Percentiles rank a stretch among this genome's conserved stretches.
These are phyloP conservation scores for Aschersonia sp. DNA, from an alignment of 2,329 filamentous ascomycete genomes.

Conservation along the genomic window DNA sequence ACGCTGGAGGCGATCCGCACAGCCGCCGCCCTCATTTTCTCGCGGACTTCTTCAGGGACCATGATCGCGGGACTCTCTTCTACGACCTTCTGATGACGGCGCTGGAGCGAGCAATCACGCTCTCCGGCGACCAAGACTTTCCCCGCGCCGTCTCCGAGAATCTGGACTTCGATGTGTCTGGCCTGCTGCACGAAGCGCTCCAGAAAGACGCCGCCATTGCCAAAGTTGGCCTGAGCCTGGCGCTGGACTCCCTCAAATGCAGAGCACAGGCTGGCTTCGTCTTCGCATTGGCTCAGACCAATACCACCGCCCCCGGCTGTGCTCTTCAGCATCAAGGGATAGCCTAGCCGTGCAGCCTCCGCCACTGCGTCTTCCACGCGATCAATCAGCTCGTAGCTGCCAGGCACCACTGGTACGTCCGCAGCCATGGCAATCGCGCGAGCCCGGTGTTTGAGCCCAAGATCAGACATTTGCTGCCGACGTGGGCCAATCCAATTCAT, in stretches of 20 bases:
- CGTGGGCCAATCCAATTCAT: conserved; percentile 46
- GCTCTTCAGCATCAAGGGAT: conserved; percentile 32
- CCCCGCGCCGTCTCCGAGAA: conserved; percentile 29
- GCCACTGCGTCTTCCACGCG: conserved; percentile 7
- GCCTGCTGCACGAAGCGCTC: conserved; percentile 25
- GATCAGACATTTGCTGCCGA: conserved; percentile 23
- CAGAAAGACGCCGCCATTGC: conserved; percentile 23
- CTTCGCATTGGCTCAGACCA: conserved; percentile 22
- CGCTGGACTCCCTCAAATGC: conserved; percentile 22
- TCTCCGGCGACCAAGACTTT: conserved; percentile 25
- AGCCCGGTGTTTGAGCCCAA: conserved; percentile 24
- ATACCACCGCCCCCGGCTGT: conserved; percentile 31
- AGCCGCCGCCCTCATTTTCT: conserved; percentile 21
- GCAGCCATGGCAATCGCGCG: conserved; percentile 16
- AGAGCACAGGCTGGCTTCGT: conserved; percentile 13
- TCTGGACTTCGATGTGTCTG: conserved; percentile 35
- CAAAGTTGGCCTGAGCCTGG: conserved; percentile 25
- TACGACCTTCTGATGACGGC: conserved; percentile 36
- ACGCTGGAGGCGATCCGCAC: conserved; percentile 19
- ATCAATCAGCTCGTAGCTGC: conserved; percentile 14
- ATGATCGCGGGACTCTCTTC: conserved; percentile 28
- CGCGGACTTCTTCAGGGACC: conserved; percentile 14
- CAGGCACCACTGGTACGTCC: conserved; percentile 20
- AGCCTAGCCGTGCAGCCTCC: conserved; percentile 16
- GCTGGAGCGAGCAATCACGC: conserved; percentile 35